Evolutionary conservation across 495 filamentous ascomycete genomes (phyloP).

Genomic region (Xanthoparmelia taractica): DNA sequence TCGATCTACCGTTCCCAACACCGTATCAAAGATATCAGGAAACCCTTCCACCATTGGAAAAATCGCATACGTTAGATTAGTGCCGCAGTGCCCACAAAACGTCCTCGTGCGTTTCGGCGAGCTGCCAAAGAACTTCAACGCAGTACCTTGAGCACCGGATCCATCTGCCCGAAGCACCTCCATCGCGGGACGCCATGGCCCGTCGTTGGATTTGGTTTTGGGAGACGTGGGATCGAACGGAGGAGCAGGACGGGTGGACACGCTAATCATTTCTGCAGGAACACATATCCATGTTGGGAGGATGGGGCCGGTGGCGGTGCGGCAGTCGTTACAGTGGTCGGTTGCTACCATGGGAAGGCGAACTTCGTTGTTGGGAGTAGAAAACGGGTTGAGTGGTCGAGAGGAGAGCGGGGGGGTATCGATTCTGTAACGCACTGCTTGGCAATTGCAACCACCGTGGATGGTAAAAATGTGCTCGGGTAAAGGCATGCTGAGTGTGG

Average conservation of each 20-base stretch:
- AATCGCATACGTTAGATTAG: constrained; percentile 20
- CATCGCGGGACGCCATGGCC: neutral
- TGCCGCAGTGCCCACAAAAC: constrained; percentile 29
- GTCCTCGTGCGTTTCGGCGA: constrained; percentile 11
- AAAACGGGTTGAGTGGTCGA: too few species aligned
- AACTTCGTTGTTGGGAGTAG: too few species aligned
- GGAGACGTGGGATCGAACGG: neutral
- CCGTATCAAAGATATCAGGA: constrained; percentile 21
- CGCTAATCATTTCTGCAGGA: constrained; percentile 18
- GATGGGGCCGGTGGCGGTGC: constrained; percentile 23
- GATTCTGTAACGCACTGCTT: too few species aligned
- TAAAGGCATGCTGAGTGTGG: too few species aligned
- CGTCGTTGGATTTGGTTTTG: neutral
- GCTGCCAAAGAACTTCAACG: constrained; percentile 13
- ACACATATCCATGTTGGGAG: constrained; percentile 18
- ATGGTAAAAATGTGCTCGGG: too few species aligned
- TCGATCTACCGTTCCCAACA: constrained; percentile 24
- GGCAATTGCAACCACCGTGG: too few species aligned
- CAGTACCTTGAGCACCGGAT: neutral
- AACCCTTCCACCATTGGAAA: neutral
- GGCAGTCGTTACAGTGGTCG: constrained; percentile 33
- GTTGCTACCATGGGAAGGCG: neutral
- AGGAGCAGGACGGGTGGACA: constrained; percentile 4
- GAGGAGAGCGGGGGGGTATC: too few species aligned
- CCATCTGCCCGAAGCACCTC: neutral